These are phyloP conservation scores for Aspergillus coremiiformis DNA, from an alignment of 495 filamentous ascomycete genomes.

Conservation along the genomic window DNA sequence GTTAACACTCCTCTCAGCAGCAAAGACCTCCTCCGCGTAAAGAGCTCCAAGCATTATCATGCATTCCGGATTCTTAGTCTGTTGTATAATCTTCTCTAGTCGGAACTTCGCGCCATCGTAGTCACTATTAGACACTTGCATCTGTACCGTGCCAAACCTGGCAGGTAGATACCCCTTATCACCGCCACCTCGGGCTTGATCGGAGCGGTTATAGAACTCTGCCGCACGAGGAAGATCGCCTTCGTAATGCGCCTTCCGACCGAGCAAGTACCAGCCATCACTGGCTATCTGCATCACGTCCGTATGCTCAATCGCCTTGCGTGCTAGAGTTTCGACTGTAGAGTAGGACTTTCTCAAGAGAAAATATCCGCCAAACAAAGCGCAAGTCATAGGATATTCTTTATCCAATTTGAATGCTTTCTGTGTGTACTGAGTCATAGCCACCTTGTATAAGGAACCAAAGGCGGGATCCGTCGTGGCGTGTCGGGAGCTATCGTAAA, in stretches of 20 bases:
- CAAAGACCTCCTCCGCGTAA: slow-evolving; percentile 89
- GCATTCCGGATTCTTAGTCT: slow-evolving; percentile 78
- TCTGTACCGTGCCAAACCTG: slow-evolving; percentile 85
- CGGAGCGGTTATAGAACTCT: slow-evolving; percentile 80
- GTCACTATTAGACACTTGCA: slow-evolving; percentile 76
- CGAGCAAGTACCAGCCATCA: slow-evolving; percentile 93
- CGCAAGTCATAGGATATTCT: slow-evolving; percentile 81
- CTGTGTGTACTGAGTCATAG: slow-evolving; percentile 89
- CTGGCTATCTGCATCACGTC: slow-evolving; percentile 93
- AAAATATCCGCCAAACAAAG: slow-evolving; percentile 84
- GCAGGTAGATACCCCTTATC: slow-evolving; percentile 86
- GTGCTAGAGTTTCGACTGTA: slow-evolving; percentile 76
- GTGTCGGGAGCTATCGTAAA: slow-evolving; percentile 72
- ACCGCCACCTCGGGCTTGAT: slow-evolving; percentile 77
- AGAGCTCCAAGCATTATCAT: slow-evolving; percentile 84
- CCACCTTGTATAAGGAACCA: slow-evolving; percentile 74
- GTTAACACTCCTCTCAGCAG: slow-evolving; percentile 56
- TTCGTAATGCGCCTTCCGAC: slow-evolving; percentile 76
- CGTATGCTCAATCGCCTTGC: slow-evolving; percentile 89
- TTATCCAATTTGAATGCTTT: slow-evolving; percentile 94
- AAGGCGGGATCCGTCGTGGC: slow-evolving; percentile 73
- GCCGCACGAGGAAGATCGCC: slow-evolving; percentile 58
- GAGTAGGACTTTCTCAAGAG: slow-evolving; percentile 64
- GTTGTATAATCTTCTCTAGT: slow-evolving; percentile 85
- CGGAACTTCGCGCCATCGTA: slow-evolving; percentile 86